These are phyloP conservation scores for Candida verbasci DNA, from an alignment of 805 yeast genomes.

Conservation along the genomic window DNA sequence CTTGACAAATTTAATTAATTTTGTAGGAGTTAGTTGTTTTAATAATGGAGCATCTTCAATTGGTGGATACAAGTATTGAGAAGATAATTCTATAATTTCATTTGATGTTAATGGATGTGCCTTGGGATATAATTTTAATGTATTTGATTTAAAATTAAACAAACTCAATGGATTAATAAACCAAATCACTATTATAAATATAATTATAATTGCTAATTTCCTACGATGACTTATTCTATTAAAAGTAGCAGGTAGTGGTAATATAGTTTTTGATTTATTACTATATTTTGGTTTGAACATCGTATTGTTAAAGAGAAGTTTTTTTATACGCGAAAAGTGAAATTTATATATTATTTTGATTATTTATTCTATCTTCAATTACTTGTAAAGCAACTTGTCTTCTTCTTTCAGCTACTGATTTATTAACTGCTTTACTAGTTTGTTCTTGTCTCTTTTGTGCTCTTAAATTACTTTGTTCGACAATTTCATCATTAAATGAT, in stretches of 20 bases:
- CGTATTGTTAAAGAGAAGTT: slow-evolving; percentile 3
- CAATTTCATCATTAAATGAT: slow-evolving; percentile 63
- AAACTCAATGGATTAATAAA: slow-evolving; percentile 18
- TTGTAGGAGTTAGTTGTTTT: slow-evolving; percentile 50
- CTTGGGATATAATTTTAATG: slow-evolving; percentile 23
- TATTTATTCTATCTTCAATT: slow-evolving; percentile 56
- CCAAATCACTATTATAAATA: slow-evolving; percentile 16
- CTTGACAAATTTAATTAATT: slow-evolving; percentile 46
- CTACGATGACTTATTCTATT: slow-evolving; percentile 13
- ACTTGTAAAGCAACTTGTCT: slow-evolving; percentile 75
- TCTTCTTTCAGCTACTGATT: slow-evolving; percentile 59
- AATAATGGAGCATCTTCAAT: slow-evolving; percentile 64
- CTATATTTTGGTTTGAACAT: slow-evolving; percentile 25
- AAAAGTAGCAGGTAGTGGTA: slow-evolving; percentile 30
- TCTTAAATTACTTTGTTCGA: slow-evolving; percentile 70
- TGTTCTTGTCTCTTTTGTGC: slow-evolving; percentile 59
- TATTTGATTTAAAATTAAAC: slow-evolving; percentile 6
- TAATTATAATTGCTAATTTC: slow-evolving; percentile 12
- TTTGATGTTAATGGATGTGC: slow-evolving; percentile 30
- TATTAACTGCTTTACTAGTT: slow-evolving; percentile 23
- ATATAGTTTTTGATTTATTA: slow-evolving; percentile 16
- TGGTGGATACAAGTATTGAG: slow-evolving; percentile 65
- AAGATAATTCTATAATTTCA: slow-evolving; percentile 39
- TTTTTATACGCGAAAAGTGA: slow-evolving; percentile 1
- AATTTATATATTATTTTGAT: slow-evolving; percentile 13